Evolutionary conservation across 1,284 basidiomycete genomes (phyloP).

Genomic region (Pseudozyma thailandica): DNA sequence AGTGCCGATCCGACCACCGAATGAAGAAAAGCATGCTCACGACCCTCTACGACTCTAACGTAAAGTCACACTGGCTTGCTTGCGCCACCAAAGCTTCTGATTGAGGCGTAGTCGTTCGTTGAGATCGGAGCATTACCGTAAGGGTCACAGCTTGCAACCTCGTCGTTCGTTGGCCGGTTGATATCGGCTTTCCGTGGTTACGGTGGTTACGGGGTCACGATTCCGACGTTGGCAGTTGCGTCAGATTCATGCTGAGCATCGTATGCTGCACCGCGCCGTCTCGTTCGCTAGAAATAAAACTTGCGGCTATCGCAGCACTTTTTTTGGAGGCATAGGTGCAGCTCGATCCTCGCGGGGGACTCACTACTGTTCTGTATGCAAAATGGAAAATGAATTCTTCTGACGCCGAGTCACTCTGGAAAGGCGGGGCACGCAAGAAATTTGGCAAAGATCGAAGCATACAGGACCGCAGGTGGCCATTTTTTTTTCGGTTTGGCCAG

Average conservation of each 20-base stretch:
- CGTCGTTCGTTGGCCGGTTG: too few relatives aligned
- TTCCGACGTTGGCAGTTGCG: slow-evolving; percentile 1
- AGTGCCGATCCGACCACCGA: too few relatives aligned
- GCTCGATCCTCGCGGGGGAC: slow-evolving; percentile 4
- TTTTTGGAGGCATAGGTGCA: too few relatives aligned
- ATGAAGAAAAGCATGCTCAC: too few relatives aligned
- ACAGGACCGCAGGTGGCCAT: not conserved
- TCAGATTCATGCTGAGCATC: slow-evolving; percentile 6
- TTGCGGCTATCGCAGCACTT: too few relatives aligned
- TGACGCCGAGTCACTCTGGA: too few relatives aligned
- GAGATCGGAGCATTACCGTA: slow-evolving; percentile 1
- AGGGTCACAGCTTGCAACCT: too few relatives aligned
- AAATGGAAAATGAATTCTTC: too few relatives aligned
- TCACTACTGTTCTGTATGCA: too few relatives aligned
- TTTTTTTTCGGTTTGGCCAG: not conserved
- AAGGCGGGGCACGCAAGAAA: too few relatives aligned
- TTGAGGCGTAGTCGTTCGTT: not conserved
- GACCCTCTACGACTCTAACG: not conserved
- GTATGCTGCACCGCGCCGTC: not conserved
- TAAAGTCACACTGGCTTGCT: not conserved
- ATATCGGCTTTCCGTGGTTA: too few relatives aligned
- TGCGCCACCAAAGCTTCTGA: slow-evolving; percentile 5
- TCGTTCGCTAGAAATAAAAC: too few relatives aligned
- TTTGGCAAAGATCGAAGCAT: not conserved
- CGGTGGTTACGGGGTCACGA: not conserved